Evolutionary conservation across 257 asterid genomes (phyloP), one percentile per base, ranked within the genome.

Genomic region (Handroanthus guayacan): DNA sequence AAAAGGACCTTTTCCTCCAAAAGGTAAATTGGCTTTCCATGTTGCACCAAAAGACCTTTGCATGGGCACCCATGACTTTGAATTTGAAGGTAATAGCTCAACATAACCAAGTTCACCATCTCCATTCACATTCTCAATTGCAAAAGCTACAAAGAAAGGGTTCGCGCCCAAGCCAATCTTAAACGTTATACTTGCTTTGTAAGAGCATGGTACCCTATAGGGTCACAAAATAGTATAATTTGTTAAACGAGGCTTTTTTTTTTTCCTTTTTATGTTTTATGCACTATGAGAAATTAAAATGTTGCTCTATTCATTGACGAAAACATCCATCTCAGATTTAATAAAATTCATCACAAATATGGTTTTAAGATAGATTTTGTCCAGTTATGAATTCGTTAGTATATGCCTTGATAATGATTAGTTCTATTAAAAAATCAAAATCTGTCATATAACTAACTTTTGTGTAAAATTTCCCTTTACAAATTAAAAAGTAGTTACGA

Each of bases 131-230:
- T 54, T 63, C 67, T 85, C 87, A 37, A 75, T 8, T 3, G 72
- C 75, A 16, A 76, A 63, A 1, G 86, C 72, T 41, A 89, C 70
- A 48, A 75, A 82, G 66, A 48, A 12, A 0, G 5, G 50, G 68
- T 76, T 83, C 10, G 91, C 72, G 2, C 87, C 84, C 0, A 6
- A 0, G 11, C 71, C 84, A 2, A 89, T 69, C 51, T 55, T 76
- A 8, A 88, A 51, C 1, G n/a, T 60, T 31, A 86, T 54, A n/a
- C 13, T 37, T 4, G 74, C 25, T 0, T 55, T 58, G 50, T 86
- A 73, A 0, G 5, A 0, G 54, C 92, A 88, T 3, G 57, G 37
- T 5, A 80, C 86, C 65, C 92, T 88, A 41, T 37, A 66, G 0
- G 10, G 12, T 18, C 2, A 11, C 4, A 9, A 3, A 0, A 13